A percentile compares a stretch with the other conserved stretches of the same genome.
Conservation (phyloP, 2,329 filamentous ascomycete genomes). For the Parastagonospora nodorum region DNA sequence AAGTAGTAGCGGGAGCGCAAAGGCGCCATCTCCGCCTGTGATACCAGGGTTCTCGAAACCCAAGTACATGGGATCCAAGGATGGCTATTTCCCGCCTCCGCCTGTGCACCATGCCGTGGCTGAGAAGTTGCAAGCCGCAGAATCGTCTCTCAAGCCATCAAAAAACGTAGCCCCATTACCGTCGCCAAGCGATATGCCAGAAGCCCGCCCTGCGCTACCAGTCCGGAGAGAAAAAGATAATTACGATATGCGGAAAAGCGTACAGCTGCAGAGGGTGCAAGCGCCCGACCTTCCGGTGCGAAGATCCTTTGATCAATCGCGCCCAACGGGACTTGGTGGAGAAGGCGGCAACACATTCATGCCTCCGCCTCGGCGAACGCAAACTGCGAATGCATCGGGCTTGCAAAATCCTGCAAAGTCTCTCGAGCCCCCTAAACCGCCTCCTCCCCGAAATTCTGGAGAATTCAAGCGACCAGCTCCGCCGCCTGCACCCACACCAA, state of each 20-base stretch:
- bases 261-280: slow-evolving; percentile 34
- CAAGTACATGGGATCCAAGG: slow-evolving; percentile 24
- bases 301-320: slow-evolving; percentile 42
- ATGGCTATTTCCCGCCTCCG: slow-evolving; percentile 41
- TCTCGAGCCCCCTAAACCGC: slow-evolving; percentile 39
- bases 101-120: slow-evolving; percentile 37
- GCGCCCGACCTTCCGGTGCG: slow-evolving; percentile 43
- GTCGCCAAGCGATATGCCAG: slow-evolving; percentile 35
- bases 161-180: slow-evolving; percentile 22
- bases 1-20: slow-evolving; percentile 68
- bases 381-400: slow-evolving; percentile 27
- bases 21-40: slow-evolving; percentile 30
- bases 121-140: slow-evolving; percentile 27
- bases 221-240: slow-evolving; percentile 48
- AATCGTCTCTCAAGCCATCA: slow-evolving; percentile 21
- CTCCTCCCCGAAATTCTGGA: slow-evolving; percentile 41
- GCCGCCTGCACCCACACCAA: slow-evolving; percentile 4
- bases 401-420: slow-evolving; percentile 20
- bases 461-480: slow-evolving; percentile 37
- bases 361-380: slow-evolving; percentile 42
- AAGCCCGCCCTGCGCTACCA: slow-evolving; percentile 57
- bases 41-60: slow-evolving; percentile 32
- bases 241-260: slow-evolving; percentile 41
- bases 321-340: slow-evolving; percentile 27
- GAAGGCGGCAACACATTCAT: slow-evolving; percentile 37